Evolutionary conservation across 2,329 filamentous ascomycete genomes (phyloP), one percentile per base, ranked within the genome.

Genomic region (Niveomyces coronatus): DNA sequence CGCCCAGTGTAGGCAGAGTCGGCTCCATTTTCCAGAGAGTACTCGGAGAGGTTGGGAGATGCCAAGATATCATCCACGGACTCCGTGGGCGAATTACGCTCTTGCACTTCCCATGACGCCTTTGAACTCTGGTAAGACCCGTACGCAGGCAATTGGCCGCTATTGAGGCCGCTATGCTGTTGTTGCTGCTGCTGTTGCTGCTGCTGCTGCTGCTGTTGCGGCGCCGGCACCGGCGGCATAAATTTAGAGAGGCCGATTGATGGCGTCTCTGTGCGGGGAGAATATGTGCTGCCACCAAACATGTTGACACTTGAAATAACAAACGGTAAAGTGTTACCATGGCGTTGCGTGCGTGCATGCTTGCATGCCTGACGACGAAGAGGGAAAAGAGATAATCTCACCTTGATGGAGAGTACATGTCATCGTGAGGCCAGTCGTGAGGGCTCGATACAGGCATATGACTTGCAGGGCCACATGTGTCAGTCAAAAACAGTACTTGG

Each of bases 21-120:
- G 31, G 63, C 60, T 35, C 62, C 61, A 47, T 69, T 67, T 37
- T 80, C 76, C 46, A 73, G 54, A 5, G 69, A 70, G 49, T 74
- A 74, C 46, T 80, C 76, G n/a, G 72, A 76, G 7, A 75, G 52
- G 53, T 68, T 72, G 19, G 74, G 70, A 14, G 75, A 77, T 27
- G 66, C 63, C 49, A 72, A 63, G 44, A 74, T 67, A 48, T 76
- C 73, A 53, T 77, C 74, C 44, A 75, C 62, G 17, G 71, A 75
- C 48, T 74, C 71, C 29, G 68, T 65, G 6, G 71, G 71, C 9
- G 73, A 77, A 52, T 71, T 74, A 47, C 65, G 61, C 35, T 61
- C 67, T 44, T 63, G 64, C 29, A 55, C 53, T 7, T 70, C 70
- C 64, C 68, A 70, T n/a, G 55, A 63, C 20, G 65, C 56, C 42